Base-by-base conservation (phyloP, 495 filamentous ascomycete genomes). In the Penicillium bialowiezense region DNA sequence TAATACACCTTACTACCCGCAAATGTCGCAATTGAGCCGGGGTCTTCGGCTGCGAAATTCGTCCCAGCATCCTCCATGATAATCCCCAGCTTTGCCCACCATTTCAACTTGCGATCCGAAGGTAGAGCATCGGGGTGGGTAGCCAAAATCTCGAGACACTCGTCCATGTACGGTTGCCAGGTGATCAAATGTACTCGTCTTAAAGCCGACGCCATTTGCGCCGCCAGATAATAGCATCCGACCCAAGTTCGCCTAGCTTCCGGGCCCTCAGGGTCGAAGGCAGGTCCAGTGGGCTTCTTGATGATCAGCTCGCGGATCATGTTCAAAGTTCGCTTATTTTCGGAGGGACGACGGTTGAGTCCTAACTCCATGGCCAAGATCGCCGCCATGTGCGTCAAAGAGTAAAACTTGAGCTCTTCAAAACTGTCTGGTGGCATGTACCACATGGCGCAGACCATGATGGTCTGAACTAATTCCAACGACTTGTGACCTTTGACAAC, bases 391-490 rank as follows among this genome's bases (percentile, higher is more conserved):
- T 96, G 88, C 20, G 89, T 83, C 44, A 95, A 73, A 67, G 92
- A 88, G 64, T 95, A 95, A 61, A 92, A 96, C 59, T 93, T 95
- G 54, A 93, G 77, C 67, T 96, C 88, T 48, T 95, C 90, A 40
- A 84, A 87, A 45, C 85, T 76, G 44, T 91, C 86, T 2, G 91
- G 90, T 14, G 89, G 87, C 54, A 80, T 84, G 56, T 96, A 96
- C 88, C 89, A 96, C 19, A 86, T 75, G 13, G 81, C 80, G 20
- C 75, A 72, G 17, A 96, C 70, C 28, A 89, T 72, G 9, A 97
- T 64, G 1, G 89, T 81, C 69, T 97, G 91, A 9, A 96, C 80
- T 1, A 97, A 68, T 58, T 97, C 92, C 9, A 97, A 69, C 7
- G 80, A 87, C 69, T 96, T 97, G 44, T 90, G 85, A 10, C 87